Base-by-base conservation (phyloP, 116 monocot species). In the Dioscorea cayenensis region DNA sequence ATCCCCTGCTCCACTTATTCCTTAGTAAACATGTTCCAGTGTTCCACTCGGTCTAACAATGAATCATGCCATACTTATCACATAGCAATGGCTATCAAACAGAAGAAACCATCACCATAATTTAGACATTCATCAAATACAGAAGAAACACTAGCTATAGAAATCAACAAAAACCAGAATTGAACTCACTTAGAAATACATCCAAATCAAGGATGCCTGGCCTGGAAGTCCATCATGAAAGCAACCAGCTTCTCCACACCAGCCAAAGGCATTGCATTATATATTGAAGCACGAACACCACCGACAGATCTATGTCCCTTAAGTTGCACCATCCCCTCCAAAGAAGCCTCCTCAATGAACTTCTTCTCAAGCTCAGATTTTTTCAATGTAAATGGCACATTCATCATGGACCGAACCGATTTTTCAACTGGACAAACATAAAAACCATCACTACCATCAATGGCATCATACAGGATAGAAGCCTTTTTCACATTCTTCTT, bases 201-300 rank as follows among this genome's bases (percentile, higher is more conserved):
- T 21, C 64, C n/a, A 0, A 16, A 60, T 87, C 81, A 93, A 72
- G 81, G 83, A 75, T 99, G 71, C 79, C 89, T 99, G 14, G 84
- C 84, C 77, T 99, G 97, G 78, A 99, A 99, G 83, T 99, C 86
- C 85, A 86, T 94, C 97, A 99, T 93, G 86, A 99, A 99, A 19
- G 90, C 86, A 60, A 99, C 97, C 23, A 99, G 86, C 86, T 99
- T 99, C 78, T 99, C 66, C 23, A 90, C 92, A 1, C 94, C 94
- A 14, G 81, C 89, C 48, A 99, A 71, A 0, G 94, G 97, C 97
- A 99, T 99, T 0, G 97, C 97, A 29, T 99, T 99, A 69, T 99
- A 99, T 49, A 99, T 94, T 5, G 97, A 99, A 36, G 97, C 97
- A 0, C 97, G 78, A 55, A 99, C 82, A 35, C 97, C 97, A 1